Percentiles rank a stretch among this genome's conserved stretches.
phyloP scores from a whole-genome alignment of 805 yeast genomes.

The Clavispora carvajalis region DNA sequence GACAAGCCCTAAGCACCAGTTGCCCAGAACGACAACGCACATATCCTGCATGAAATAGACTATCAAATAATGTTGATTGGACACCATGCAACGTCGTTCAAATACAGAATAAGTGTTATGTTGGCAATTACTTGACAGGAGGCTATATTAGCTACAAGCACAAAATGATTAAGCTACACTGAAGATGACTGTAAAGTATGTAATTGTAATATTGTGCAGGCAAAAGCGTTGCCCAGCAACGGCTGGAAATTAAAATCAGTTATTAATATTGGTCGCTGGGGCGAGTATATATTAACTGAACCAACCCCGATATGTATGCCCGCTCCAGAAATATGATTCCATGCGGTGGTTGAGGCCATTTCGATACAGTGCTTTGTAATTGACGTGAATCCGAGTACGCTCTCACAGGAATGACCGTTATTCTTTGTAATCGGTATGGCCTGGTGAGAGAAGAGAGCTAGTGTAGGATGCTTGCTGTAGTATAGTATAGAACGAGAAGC shows the following conservation, averaged over 20 bases:
- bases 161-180: no score
- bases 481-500: not conserved
- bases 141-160: no score
- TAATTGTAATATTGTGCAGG: not conserved
- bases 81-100: no score
- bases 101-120: no score
- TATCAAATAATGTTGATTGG: no score
- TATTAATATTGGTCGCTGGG: not conserved
- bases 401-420: not conserved
- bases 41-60: not conserved
- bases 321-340: no score
- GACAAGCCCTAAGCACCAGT: not conserved
- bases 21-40: not conserved
- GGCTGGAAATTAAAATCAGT: not conserved
- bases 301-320: not conserved
- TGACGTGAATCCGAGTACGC: not conserved
- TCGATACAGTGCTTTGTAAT: not conserved
- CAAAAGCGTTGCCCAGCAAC: not conserved
- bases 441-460: not conserved
- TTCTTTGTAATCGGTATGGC: not conserved
- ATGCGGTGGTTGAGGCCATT: no score
- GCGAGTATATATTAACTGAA: not conserved
- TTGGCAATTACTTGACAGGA: no score
- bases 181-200: no score
- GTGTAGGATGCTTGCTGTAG: not conserved